Percentiles rank a stretch among this genome's conserved stretches.
Conservation (phyloP, 257 asterid species). For the Ehretia macrophylla region DNA sequence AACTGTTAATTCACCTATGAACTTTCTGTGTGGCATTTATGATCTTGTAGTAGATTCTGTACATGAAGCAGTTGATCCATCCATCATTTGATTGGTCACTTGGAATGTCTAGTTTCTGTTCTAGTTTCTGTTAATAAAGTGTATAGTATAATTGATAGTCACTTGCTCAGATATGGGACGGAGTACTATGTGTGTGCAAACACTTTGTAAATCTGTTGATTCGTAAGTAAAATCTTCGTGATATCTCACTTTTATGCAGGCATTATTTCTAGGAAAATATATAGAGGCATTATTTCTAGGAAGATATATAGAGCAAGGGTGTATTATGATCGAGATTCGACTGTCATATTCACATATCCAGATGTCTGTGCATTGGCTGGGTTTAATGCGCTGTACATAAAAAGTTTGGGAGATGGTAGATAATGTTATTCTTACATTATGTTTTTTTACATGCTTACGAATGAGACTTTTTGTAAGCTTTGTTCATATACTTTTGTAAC, state of each 20-base stretch:
- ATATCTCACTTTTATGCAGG: constrained; percentile 4
- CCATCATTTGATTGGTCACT: constrained; percentile 2
- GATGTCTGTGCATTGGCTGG: background rate
- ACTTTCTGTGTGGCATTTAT: background rate
- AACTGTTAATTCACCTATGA: constrained; percentile 7
- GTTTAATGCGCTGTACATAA: background rate
- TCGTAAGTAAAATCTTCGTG: too few species aligned
- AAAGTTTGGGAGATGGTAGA: background rate
- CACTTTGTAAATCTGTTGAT: too few species aligned
- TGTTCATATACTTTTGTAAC: background rate
- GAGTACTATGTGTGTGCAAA: too few species aligned
- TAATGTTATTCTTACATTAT: background rate
- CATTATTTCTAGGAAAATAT: background rate
- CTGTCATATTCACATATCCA: background rate
- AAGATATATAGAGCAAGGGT: too few species aligned
- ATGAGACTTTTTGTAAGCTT: too few species aligned
- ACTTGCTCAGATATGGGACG: too few species aligned
- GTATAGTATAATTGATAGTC: too few species aligned
- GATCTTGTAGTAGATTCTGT: constrained; percentile 1
- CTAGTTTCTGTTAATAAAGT: background rate
- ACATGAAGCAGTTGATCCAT: constrained; percentile 8
- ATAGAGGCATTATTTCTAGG: background rate
- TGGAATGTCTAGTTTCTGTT: constrained; percentile 1
- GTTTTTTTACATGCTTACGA: background rate
- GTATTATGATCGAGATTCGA: background rate